Evolutionary conservation across 495 filamentous ascomycete species (phyloP).

Genomic region (Aspergillus cristatus): DNA sequence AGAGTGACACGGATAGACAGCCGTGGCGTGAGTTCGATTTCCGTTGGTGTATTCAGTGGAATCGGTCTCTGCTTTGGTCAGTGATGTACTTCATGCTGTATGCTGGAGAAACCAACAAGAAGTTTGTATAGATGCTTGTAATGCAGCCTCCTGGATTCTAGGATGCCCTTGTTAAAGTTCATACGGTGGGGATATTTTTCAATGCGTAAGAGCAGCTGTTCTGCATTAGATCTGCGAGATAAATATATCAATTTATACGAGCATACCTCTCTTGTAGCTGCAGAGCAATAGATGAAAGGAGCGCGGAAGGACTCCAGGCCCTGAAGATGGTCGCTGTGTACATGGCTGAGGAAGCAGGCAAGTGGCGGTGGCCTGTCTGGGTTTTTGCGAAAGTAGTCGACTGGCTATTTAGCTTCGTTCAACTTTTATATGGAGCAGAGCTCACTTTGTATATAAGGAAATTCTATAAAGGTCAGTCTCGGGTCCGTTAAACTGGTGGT

Average conservation of each 20-base stretch:
- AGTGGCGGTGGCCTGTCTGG: slow-evolving; percentile 51
- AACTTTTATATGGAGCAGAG: too few species aligned
- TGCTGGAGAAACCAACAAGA: slow-evolving; percentile 37
- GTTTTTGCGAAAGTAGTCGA: slow-evolving; percentile 73
- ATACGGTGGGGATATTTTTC: slow-evolving; percentile 71
- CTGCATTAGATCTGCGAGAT: background rate
- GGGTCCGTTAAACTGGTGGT: slow-evolving; percentile 2
- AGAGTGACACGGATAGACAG: slow-evolving; percentile 69
- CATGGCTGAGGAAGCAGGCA: slow-evolving; percentile 86
- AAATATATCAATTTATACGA: too few species aligned
- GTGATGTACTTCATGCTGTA: background rate
- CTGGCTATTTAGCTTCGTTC: slow-evolving; percentile 23
- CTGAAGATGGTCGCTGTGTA: slow-evolving; percentile 83
- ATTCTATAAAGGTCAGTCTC: slow-evolving; percentile 22
- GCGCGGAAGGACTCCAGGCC: slow-evolving; percentile 69
- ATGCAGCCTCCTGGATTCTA: slow-evolving; percentile 57
- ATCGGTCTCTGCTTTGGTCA: slow-evolving; percentile 53
- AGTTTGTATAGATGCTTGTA: slow-evolving; percentile 69
- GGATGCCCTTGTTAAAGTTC: slow-evolving; percentile 68
- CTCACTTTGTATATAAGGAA: slow-evolving; percentile 32
- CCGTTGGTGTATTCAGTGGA: slow-evolving; percentile 72
- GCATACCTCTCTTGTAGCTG: slow-evolving; percentile 65
- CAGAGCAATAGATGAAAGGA: slow-evolving; percentile 85
- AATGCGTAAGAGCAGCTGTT: slow-evolving; percentile 56
- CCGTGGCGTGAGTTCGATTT: slow-evolving; percentile 62